Evolutionary conservation across 257 asterid genomes (phyloP).

Genomic region (Gentiana macrophylla): DNA sequence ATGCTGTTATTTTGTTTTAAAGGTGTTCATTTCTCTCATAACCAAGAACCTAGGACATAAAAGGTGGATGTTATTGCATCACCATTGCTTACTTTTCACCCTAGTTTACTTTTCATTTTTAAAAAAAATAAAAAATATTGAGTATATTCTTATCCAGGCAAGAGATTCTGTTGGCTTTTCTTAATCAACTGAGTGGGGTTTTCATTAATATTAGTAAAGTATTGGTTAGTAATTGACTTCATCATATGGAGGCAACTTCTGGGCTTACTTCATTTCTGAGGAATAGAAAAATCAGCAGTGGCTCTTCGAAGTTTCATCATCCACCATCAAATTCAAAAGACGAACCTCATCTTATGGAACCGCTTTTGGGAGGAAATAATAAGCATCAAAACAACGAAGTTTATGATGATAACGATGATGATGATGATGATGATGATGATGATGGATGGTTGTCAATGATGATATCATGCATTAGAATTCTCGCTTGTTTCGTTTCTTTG

Average conservation of each 20-base stretch:
- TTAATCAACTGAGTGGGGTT: no score
- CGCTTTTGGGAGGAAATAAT: slow-evolving; percentile 7
- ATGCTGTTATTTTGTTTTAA: no score
- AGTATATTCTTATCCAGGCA: no score
- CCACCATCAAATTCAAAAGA: slow-evolving; percentile 2
- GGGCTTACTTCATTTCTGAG: slow-evolving; percentile 15
- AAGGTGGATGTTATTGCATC: no score
- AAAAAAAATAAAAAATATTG: no score
- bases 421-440: slow-evolving; percentile 9
- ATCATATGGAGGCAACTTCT: slow-evolving; percentile 21
- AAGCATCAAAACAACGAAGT: slow-evolving; percentile 9
- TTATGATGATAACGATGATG: background rate
- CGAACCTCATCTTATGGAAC: background rate
- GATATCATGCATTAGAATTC: slow-evolving; percentile 34
- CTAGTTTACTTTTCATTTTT: no score
- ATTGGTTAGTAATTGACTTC: no score
- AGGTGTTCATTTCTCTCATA: no score
- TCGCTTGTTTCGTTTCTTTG: slow-evolving; percentile 25
- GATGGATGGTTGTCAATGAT: slow-evolving; percentile 19
- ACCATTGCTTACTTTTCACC: no score
- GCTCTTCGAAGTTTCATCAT: slow-evolving; percentile 3
- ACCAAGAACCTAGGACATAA: no score
- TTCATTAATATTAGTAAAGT: no score
- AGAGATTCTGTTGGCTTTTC: no score
- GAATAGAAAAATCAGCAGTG: slow-evolving; percentile 24